Percentiles rank a stretch among this genome's conserved stretches.
These are phyloP conservation scores for Arxiozyma telluris DNA, from an alignment of 1,139 yeast genomes.

Conservation along the genomic window DNA sequence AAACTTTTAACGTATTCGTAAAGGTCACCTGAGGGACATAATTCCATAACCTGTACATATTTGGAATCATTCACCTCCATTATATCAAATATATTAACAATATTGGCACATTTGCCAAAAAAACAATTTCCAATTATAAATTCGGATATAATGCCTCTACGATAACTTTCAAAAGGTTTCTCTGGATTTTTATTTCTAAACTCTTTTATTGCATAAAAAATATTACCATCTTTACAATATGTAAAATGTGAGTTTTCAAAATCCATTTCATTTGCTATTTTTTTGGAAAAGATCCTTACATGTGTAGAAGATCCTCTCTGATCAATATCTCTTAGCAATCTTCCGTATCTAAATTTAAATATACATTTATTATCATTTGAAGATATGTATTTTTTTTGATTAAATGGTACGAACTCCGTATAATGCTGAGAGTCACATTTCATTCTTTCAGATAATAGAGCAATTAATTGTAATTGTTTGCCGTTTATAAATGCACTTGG, in stretches of 20 bases:
- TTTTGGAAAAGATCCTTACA: conserved; percentile 42
- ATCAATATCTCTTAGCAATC: conserved; percentile 50
- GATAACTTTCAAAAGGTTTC: conserved; percentile 42
- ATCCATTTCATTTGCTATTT: conserved; percentile 26
- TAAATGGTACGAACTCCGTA: background rate
- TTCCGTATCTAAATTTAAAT: conserved; percentile 41
- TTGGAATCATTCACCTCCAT: conserved; percentile 43
- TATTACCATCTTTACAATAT: conserved; percentile 15
- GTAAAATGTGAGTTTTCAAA: conserved; percentile 21
- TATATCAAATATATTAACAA: conserved; percentile 58
- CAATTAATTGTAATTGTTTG: conserved; percentile 42
- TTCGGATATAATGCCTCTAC: conserved; percentile 62
- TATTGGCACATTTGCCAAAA: conserved; percentile 40
- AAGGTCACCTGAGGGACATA: conserved; percentile 63
- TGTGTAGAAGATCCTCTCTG: conserved; percentile 54
- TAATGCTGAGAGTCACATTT: background rate
- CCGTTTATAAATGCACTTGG: background rate
- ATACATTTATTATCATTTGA: background rate
- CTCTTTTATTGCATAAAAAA: conserved; percentile 63
- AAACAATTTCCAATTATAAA: conserved; percentile 63
- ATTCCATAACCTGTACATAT: conserved; percentile 66
- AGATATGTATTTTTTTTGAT: background rate
- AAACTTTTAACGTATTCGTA: conserved; percentile 35
- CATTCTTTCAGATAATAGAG: conserved; percentile 31
- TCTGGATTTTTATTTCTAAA: conserved; percentile 42